These are phyloP conservation scores for Apiospora malaysiana DNA, from an alignment of 2,329 filamentous ascomycete genomes.

Conservation along the genomic window DNA sequence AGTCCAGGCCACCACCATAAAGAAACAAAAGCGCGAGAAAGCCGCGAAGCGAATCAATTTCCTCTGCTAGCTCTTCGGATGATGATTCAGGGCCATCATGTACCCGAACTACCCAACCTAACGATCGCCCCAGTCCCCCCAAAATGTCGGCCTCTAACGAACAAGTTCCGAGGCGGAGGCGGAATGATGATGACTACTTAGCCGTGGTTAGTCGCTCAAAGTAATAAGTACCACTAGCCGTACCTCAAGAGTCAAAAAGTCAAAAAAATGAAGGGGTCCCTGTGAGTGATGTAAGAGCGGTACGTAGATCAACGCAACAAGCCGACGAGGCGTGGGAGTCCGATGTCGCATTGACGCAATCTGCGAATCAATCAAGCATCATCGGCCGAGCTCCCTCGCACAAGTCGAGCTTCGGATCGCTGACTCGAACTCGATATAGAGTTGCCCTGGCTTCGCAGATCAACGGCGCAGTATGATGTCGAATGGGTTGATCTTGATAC, in stretches of 20 bases:
- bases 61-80: not conserved
- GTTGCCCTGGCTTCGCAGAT: not conserved
- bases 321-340: not conserved
- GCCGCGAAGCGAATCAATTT: not conserved
- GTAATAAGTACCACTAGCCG: too few species aligned
- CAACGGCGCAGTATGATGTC: not conserved
- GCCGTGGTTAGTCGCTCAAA: too few species aligned
- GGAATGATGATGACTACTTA: not conserved
- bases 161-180: not conserved
- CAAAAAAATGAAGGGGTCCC: not conserved
- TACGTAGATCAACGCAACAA: not conserved
- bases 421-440: constrained; percentile 17
- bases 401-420: not conserved
- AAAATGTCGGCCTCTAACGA: not conserved
- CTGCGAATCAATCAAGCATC: constrained; percentile 11
- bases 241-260: too few species aligned
- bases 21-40: too few species aligned
- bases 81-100: constrained; percentile 1
- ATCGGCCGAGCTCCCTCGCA: not conserved
- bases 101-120: too few species aligned
- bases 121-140: too few species aligned
- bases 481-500: not conserved
- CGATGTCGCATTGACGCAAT: constrained; percentile 22
- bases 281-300: too few species aligned
- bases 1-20: too few species aligned